Conservation (phyloP, 768 basidiomycete genomes). For the Coprinellus aureogranulatus region DNA sequence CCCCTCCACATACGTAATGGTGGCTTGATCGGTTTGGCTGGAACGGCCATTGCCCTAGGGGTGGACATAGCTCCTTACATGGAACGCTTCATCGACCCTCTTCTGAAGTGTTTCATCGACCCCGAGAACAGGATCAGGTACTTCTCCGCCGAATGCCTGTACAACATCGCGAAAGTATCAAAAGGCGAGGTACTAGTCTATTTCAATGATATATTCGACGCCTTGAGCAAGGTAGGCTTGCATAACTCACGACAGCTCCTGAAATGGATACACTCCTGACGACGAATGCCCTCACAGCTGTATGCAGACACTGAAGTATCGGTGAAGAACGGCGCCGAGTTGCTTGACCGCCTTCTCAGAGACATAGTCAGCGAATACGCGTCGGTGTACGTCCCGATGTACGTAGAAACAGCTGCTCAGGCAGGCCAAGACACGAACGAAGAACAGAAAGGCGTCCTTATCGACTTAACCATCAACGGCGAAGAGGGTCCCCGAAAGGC, state of each 20-base stretch:
- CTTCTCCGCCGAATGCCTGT: slow-evolving; percentile 96
- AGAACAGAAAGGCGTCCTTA: slow-evolving; percentile 58
- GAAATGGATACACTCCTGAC: too few relatives aligned
- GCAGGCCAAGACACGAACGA: slow-evolving; percentile 50
- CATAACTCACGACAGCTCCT: slow-evolving; percentile 9
- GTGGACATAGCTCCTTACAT: slow-evolving; percentile 93
- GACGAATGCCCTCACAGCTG: too few relatives aligned
- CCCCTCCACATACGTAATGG: slow-evolving; percentile 90
- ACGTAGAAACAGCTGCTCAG: slow-evolving; percentile 64
- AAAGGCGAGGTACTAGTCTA: slow-evolving; percentile 96
- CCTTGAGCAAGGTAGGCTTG: slow-evolving; percentile 82
- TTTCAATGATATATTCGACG: slow-evolving; percentile 98
- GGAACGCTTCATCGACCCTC: slow-evolving; percentile 85
- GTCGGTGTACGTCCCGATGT: slow-evolving; percentile 88
- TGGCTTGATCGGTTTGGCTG: slow-evolving; percentile 93
- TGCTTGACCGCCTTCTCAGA: slow-evolving; percentile 94
- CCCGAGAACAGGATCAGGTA: slow-evolving; percentile 93
- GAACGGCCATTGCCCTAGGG: slow-evolving; percentile 93
- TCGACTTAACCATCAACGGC: slow-evolving; percentile 52
- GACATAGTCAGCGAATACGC: slow-evolving; percentile 98
- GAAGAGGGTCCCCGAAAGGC: slow-evolving; percentile 61
- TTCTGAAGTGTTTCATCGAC: slow-evolving; percentile 90
- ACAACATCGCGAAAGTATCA: slow-evolving; percentile 97
- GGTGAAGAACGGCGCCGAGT: slow-evolving; percentile 97
- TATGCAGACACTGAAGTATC: slow-evolving; percentile 93